phyloP scores from a whole-genome alignment of 1,284 basidiomycete genomes.

The Ceratobasidium papillatum region DNA sequence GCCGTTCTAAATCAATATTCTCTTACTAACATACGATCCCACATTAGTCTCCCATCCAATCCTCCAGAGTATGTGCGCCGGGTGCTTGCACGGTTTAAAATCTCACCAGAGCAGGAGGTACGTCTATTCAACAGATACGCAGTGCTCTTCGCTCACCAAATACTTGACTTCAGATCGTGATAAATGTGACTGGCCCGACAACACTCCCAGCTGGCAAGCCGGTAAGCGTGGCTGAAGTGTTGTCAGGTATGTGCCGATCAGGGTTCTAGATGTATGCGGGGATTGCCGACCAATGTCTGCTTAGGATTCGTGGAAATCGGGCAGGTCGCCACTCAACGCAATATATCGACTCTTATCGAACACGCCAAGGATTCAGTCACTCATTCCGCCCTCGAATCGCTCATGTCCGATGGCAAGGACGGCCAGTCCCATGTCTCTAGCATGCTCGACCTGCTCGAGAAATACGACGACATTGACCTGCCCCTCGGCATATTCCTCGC shows the following conservation, averaged over 20 bases:
- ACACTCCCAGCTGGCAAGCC: conserved; percentile 49
- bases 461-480: conserved; percentile 55
- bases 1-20: conserved; percentile 58
- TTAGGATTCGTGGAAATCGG: conserved; percentile 49
- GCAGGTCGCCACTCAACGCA: conserved; percentile 46
- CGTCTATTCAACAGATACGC: not conserved
- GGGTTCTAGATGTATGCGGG: too few relatives aligned
- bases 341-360: conserved; percentile 44
- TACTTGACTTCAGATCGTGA: conserved; percentile 50
- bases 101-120: conserved; percentile 56
- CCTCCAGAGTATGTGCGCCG: conserved; percentile 44
- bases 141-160: not conserved
- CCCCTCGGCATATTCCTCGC: conserved; percentile 56
- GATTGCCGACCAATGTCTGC: conserved; percentile 51
- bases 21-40: conserved; percentile 50
- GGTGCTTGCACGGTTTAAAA: conserved; percentile 41
- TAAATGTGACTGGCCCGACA: conserved; percentile 56
- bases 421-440: conserved; percentile 52
- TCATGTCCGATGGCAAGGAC: conserved; percentile 52
- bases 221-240: conserved; percentile 15
- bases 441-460: conserved; percentile 59
- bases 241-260: too few relatives aligned
- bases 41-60: conserved; percentile 41
- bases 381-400: conserved; percentile 48
- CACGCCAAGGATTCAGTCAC: conserved; percentile 40